phyloP scores from a whole-genome alignment of 176 grass and related monocot species.

The Bromus sterilis region DNA sequence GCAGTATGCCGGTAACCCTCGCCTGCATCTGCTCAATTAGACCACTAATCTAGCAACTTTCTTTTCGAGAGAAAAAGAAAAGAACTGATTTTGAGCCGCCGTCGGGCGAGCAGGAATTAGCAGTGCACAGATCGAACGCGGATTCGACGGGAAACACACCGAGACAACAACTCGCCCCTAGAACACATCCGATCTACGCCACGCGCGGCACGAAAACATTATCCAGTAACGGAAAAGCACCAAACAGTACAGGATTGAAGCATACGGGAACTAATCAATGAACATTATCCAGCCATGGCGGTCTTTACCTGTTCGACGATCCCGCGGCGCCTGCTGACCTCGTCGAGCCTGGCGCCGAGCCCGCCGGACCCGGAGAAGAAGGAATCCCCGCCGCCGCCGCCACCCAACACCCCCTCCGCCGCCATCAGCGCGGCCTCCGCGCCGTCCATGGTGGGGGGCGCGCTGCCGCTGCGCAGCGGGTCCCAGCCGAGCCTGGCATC shows the following conservation, averaged over 20 bases:
- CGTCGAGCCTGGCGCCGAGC: conserved; percentile 51
- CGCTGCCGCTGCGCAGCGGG: conserved; percentile 61
- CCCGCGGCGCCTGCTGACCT: conserved; percentile 10
- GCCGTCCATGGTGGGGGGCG: conserved; percentile 77
- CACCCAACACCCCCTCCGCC: conserved; percentile 12
- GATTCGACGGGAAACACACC: not conserved
- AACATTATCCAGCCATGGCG: not conserved
- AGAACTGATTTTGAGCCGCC: too few species aligned
- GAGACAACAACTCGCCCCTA: too few species aligned
- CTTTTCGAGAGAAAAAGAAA: not conserved
- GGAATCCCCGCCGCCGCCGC: conserved; percentile 16
- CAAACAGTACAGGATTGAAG: not conserved
- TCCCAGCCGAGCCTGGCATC: not conserved
- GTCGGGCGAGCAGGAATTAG: not conserved
- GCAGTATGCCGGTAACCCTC: not conserved
- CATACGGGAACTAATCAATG: not conserved
- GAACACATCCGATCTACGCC: conserved; percentile 18
- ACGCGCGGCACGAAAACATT: not conserved
- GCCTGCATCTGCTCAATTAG: not conserved
- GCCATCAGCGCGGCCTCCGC: not conserved
- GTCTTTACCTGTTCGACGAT: conserved; percentile 1
- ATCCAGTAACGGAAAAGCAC: not conserved
- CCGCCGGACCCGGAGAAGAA: conserved; percentile 61
- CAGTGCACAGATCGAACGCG: not conserved
- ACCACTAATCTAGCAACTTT: not conserved